Base-by-base conservation (phyloP, 2,329 filamentous ascomycete species). In the Acrodontium crateriforme region DNA sequence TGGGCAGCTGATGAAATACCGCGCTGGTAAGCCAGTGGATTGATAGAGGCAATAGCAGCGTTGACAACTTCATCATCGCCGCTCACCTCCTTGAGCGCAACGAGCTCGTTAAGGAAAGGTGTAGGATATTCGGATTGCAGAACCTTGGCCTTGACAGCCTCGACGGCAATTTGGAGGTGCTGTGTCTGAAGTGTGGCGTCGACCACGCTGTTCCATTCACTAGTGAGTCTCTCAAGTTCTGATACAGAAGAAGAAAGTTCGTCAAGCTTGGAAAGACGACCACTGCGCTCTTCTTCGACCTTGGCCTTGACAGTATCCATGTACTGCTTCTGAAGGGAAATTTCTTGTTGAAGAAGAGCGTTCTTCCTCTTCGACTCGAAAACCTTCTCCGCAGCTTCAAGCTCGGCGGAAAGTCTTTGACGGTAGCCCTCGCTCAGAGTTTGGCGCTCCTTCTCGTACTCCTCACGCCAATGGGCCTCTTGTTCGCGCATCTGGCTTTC, bases 31-130 rank as follows among this genome's bases (percentile, higher is more conserved):
- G 89, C 83, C 8, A 71, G 64, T 3, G 89, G 89, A 63, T 91
- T 91, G 57, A 98, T 92, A 16, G 84, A 92, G n/a, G 81, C 79
- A 46, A 98, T 92, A 34, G 89, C 89, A 3, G 87, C 87, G 44
- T 83, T 77, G 35, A 98, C 83, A 5, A 95, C 78, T 9, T 46
- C 41, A 1, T 80, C 63, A 52, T 93, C 81, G 28, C 83, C 78
- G 16, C 70, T 68, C 42, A 93, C 81, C 56, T 94, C 84, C 61
- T 93, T 93, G 30, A 98, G 71, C 3, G 89, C 89, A 12, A 92
- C 82, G 9, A 98, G 74, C 62, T 98, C 89, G 37, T 77, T 75
- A 47, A 93, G 71, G 54, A 98, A 98, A 3, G 89, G 89, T 3
- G 46, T 47, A 12, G 87, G 80, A 44, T 75, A 68, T 23, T 74